Conservation (phyloP, 768 basidiomycete species). For the Russula earlei region DNA sequence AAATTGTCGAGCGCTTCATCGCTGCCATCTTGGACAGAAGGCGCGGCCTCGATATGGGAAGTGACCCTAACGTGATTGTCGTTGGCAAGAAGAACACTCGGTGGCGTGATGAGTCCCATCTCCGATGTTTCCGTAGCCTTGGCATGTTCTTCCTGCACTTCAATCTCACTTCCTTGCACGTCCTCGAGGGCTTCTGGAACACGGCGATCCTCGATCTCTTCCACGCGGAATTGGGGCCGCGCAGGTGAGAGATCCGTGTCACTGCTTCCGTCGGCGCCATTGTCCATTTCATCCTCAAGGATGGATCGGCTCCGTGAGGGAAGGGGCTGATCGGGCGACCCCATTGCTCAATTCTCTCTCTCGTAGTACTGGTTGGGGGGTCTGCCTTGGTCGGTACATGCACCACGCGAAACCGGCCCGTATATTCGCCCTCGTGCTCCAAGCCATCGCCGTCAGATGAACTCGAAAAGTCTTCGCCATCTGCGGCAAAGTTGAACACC, state of each 20-base stretch:
- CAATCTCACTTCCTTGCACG: not conserved
- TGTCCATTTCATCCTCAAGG: no score
- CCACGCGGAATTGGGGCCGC: not conserved
- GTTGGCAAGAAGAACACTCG: not conserved
- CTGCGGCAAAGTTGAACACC: constrained; percentile 20
- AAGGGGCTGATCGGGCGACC: constrained; percentile 65
- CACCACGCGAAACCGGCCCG: constrained; percentile 50
- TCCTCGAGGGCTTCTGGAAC: constrained; percentile 5
- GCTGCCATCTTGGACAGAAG: not conserved
- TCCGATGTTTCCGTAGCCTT: not conserved
- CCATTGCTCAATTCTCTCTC: constrained; percentile 46
- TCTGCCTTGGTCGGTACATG: constrained; percentile 54
- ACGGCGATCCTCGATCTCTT: not conserved
- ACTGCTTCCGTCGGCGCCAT: constrained; percentile 19
- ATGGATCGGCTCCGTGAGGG: constrained; percentile 29
- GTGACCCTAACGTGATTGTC: not conserved
- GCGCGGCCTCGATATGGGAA: not conserved
- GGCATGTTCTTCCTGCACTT: not conserved
- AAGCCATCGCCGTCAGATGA: constrained; percentile 22
- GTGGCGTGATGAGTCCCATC: not conserved
- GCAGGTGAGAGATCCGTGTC: not conserved
- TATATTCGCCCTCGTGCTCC: constrained; percentile 53
- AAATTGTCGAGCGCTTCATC: not conserved
- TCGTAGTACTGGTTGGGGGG: constrained; percentile 50
- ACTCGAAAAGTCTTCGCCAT: constrained; percentile 5